Evolutionary conservation across 345 rosid species (phyloP).

Genomic region (Fremontodendron californicum): DNA sequence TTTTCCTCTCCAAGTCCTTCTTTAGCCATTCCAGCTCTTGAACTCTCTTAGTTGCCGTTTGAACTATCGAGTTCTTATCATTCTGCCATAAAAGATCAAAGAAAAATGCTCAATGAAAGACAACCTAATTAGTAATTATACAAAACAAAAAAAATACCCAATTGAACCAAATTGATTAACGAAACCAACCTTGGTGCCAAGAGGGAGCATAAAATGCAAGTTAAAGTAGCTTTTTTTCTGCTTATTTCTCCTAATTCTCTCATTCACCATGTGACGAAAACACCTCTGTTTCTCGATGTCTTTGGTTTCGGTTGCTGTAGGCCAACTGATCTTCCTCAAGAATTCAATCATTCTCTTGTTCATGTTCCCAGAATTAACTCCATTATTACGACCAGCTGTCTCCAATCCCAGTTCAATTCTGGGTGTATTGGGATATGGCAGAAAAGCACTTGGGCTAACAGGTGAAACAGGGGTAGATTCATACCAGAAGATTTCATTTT

Average conservation of each 20-base stretch:
- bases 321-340: conserved; percentile 30
- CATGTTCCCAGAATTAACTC: conserved; percentile 25
- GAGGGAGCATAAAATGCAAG: conserved; percentile 51
- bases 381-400: background rate
- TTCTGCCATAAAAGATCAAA: conserved; percentile 30
- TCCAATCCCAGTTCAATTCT: background rate
- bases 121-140: background rate
- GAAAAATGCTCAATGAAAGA: background rate
- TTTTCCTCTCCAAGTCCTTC: conserved; percentile 38
- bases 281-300: conserved; percentile 30
- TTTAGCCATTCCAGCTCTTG: conserved; percentile 35
- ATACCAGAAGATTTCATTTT: background rate
- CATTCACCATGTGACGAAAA: conserved; percentile 51
- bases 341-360: conserved; percentile 54
- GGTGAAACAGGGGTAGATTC: conserved; percentile 4
- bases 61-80: conserved; percentile 52
- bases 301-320: background rate
- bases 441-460: conserved; percentile 38
- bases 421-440: conserved; percentile 26
- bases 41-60: conserved; percentile 34
- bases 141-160: background rate
- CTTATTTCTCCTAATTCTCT: conserved; percentile 59
- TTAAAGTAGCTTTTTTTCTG: conserved; percentile 50
- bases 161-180: background rate
- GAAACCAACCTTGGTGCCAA: conserved; percentile 48